Evolutionary conservation across 805 yeast species (phyloP).

Genomic region (Cyberlindnera mrakii): DNA sequence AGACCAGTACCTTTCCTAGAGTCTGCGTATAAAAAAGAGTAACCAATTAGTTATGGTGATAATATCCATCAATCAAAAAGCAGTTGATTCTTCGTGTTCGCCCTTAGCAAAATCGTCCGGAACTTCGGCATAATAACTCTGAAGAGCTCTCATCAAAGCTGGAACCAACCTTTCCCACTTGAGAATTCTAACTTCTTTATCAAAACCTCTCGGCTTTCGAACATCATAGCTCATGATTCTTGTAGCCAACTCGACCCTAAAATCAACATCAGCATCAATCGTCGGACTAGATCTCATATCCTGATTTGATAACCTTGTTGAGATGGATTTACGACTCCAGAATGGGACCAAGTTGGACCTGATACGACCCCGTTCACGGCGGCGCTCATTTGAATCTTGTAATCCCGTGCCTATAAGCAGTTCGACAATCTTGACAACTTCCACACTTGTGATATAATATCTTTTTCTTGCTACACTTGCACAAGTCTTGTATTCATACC

Average conservation of each 20-base stretch:
- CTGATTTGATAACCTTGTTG: slow-evolving; percentile 28
- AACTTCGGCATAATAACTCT: slow-evolving; percentile 57
- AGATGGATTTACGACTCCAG: slow-evolving; percentile 57
- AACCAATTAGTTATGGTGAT: too few species aligned
- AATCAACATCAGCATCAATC: slow-evolving; percentile 24
- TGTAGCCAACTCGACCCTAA: slow-evolving; percentile 50
- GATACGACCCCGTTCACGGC: slow-evolving; percentile 61
- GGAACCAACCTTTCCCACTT: slow-evolving; percentile 55
- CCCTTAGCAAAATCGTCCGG: slow-evolving; percentile 27
- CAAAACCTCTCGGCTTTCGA: slow-evolving; percentile 63
- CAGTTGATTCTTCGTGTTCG: too few species aligned
- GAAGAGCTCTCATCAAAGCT: slow-evolving; percentile 57
- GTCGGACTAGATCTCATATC: slow-evolving; percentile 11
- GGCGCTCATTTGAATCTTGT: slow-evolving; percentile 42
- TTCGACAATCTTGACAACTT: slow-evolving; percentile 61
- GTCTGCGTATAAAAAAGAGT: too few species aligned
- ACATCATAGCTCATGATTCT: slow-evolving; percentile 59
- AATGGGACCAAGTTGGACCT: slow-evolving; percentile 62
- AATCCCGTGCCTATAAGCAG: slow-evolving; percentile 46
- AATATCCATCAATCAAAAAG: too few species aligned
- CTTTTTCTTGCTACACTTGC: slow-evolving; percentile 7
- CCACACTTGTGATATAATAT: slow-evolving; percentile 57
- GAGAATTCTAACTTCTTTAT: slow-evolving; percentile 58
- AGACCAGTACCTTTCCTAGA: too few species aligned
- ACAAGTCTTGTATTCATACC: slow-evolving; percentile 24